A percentile compares a stretch with the other conserved stretches of the same genome.
Conservation (phyloP, 2,329 filamentous ascomycete genomes). For the Davidsoniella virescens region DNA sequence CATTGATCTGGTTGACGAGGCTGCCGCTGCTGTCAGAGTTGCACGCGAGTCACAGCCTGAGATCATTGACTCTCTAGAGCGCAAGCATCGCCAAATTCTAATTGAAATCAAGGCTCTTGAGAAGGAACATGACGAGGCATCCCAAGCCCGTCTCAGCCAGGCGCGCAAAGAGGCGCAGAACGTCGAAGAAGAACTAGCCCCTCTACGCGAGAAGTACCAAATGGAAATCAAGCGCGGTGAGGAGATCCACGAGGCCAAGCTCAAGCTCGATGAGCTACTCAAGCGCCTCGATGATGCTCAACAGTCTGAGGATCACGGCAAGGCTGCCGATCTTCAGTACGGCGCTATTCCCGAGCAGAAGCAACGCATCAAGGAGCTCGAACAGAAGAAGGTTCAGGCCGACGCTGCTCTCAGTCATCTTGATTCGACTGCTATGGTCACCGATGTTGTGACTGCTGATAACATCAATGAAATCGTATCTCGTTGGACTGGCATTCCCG, state of each 20-base stretch:
- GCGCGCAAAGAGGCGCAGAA: constrained; percentile 88
- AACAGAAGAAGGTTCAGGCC: constrained; percentile 61
- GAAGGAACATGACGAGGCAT: constrained; percentile 88
- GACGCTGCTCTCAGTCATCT: constrained; percentile 51
- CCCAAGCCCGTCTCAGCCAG: constrained; percentile 62
- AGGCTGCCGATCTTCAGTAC: constrained; percentile 88
- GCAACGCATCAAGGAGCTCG: constrained; percentile 60
- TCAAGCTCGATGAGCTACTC: constrained; percentile 82
- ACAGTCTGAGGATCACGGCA: constrained; percentile 66
- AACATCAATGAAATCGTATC: constrained; percentile 98
- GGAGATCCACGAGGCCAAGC: constrained; percentile 83
- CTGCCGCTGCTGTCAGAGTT: constrained; percentile 88
- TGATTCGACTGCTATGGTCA: constrained; percentile 58
- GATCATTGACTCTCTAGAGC: constrained; percentile 84
- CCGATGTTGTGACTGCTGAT: constrained; percentile 86
- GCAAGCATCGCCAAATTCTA: constrained; percentile 74
- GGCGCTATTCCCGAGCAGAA: constrained; percentile 93
- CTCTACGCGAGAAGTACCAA: constrained; percentile 89
- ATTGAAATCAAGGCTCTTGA: constrained; percentile 94
- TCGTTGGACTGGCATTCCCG: constrained; percentile 95
- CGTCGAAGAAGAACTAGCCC: constrained; percentile 80
- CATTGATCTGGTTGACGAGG: constrained; percentile 91
- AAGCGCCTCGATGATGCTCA: constrained; percentile 90
- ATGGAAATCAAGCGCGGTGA: constrained; percentile 81
- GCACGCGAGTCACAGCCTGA: constrained; percentile 93